Base-by-base conservation (phyloP, 108 stramenopile species). In the Cyclotella cryptica region DNA sequence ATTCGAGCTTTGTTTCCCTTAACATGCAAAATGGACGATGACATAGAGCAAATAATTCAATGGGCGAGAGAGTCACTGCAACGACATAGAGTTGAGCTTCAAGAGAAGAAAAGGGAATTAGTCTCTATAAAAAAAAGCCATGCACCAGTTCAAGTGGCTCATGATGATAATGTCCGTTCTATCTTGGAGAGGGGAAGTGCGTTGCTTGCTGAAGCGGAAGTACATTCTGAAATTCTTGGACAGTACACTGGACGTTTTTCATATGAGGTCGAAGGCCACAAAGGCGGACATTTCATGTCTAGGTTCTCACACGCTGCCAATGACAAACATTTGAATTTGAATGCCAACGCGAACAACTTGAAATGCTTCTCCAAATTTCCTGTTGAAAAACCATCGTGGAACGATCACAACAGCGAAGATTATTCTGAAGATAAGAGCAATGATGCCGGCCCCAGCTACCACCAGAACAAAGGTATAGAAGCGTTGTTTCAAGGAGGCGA, bases 11-110 rank as follows among this genome's bases (percentile, higher is more conserved):
- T 9, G 6, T 62, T 62, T 8, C 10, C 10, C 10, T 29, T 62
- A 17, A 62, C 8, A 62, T 39, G 22, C 8, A 68, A 27, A 40
- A 52, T 28, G 27, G 12, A 64, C 10, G 26, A 5, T 4, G 35
- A 73, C n/a, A 66, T 75, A 22, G 55, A 75, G 22, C 75, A 75
- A 75, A 75, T 66, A 17, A 75, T 75, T 52, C 75, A 46, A 15
- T 75, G 75, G 75, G 75, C 75, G 17, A 54, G 75, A 46, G 65
- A 75, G 28, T 57, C 66, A 21, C 43, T 75, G 28, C 65, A 67
- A 52, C 65, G 75, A 30, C 65, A 66, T 3, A 54, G 75, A 46
- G 35, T 17, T 3, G 75, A 67, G 26, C 28, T 75, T 42, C 15
- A 39, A 22, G 52, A 58, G 26, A 66, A 58, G 75, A 67, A 67